These are phyloP conservation scores for Linderniella brevidens DNA, from an alignment of 257 asterid genomes.

Conservation along the genomic window DNA sequence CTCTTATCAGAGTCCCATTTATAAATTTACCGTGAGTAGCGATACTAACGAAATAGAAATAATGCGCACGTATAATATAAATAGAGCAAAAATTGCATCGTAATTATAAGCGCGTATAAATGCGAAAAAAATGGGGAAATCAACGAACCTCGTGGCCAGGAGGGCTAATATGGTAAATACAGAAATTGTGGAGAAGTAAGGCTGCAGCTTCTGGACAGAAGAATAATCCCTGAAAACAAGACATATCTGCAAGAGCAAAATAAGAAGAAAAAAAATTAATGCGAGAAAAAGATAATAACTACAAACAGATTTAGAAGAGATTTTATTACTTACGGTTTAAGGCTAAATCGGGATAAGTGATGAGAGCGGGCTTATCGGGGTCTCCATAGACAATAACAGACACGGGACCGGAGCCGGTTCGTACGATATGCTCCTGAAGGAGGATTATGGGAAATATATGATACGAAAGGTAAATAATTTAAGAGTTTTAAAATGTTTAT, in stretches of 20 bases:
- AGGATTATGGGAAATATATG: too few relatives aligned
- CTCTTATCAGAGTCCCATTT: conserved; percentile 56
- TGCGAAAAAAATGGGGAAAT: too few relatives aligned
- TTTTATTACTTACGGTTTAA: conserved; percentile 54
- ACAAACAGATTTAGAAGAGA: conserved; percentile 1
- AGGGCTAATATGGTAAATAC: conserved; percentile 56
- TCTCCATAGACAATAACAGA: conserved; percentile 75
- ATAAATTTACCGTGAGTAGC: conserved; percentile 26
- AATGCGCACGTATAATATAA: too few relatives aligned
- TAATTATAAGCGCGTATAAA: too few relatives aligned
- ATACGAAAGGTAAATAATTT: too few relatives aligned
- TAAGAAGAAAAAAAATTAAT: neutral
- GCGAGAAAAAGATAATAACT: conserved; percentile 5
- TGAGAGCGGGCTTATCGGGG: conserved; percentile 75
- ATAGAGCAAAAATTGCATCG: too few relatives aligned
- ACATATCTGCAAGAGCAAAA: conserved; percentile 37
- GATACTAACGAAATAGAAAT: too few relatives aligned
- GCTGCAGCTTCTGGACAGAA: conserved; percentile 58
- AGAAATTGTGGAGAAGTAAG: conserved; percentile 49
- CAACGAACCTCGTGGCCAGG: conserved; percentile 69
- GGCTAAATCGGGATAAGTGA: conserved; percentile 92
- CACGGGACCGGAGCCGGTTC: conserved; percentile 42
- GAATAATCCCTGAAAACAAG: conserved; percentile 76
- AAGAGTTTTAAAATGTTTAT: conserved; percentile 6
- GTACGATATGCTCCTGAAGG: conserved; percentile 62